These are phyloP conservation scores for Dictyostelium purpureum DNA, from an alignment of 78 protist species.

Conservation along the genomic window DNA sequence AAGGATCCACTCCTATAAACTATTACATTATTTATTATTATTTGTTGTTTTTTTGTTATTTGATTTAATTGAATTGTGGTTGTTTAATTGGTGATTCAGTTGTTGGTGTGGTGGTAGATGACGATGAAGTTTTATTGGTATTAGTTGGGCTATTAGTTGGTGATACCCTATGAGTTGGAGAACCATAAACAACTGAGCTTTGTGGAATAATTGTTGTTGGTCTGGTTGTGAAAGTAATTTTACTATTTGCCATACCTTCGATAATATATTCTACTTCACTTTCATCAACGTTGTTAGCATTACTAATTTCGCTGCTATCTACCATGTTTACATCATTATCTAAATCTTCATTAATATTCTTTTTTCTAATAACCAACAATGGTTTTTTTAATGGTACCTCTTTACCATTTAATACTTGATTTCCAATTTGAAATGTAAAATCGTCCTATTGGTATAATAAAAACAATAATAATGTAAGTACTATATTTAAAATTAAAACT, in stretches of 20 bases:
- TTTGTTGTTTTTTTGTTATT: neutral
- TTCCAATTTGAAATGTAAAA: slow-evolving; percentile 8
- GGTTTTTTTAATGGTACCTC: slow-evolving; percentile 21
- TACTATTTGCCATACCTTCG: neutral
- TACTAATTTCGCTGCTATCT: too few relatives aligned
- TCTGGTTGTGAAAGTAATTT: slow-evolving; percentile 22
- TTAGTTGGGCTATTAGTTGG: neutral
- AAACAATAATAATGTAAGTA: too few relatives aligned
- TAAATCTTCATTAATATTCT: neutral
- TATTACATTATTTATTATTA: neutral
- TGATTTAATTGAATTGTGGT: neutral
- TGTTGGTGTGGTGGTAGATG: neutral
- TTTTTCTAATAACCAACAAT: slow-evolving; percentile 24
- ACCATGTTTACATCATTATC: neutral
- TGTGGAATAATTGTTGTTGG: slow-evolving; percentile 30
- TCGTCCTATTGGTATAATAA: slow-evolving; percentile 11
- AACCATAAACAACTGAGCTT: slow-evolving; percentile 18
- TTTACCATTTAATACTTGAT: neutral
- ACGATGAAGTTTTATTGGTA: neutral
- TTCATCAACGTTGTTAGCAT: neutral
- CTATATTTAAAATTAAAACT: too few relatives aligned
- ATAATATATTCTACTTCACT: neutral
- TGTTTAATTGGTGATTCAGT: neutral
- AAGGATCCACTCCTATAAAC: too few relatives aligned
- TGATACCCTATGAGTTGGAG: slow-evolving; percentile 18